Conservation (phyloP, 2,329 filamentous ascomycete species). For the Aureobasidium sp. region DNA sequence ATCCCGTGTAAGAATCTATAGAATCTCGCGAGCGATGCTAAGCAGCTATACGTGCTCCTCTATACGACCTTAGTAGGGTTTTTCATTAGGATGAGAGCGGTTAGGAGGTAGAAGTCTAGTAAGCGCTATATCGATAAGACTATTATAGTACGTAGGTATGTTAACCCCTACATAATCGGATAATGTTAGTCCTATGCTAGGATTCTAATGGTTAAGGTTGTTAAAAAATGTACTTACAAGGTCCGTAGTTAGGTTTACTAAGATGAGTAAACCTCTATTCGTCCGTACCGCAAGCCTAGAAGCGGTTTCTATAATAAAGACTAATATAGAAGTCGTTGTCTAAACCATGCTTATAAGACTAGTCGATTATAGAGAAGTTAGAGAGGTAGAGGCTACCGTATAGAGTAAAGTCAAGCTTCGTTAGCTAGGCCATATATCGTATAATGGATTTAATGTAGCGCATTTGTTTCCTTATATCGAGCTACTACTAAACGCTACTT, state of each 20-base stretch:
- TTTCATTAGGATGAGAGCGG: neutral
- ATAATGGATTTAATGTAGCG: slow-evolving; percentile 8
- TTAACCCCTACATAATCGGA: neutral
- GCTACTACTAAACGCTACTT: slow-evolving; percentile 20
- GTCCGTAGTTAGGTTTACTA: neutral
- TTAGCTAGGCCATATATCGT: slow-evolving; percentile 1
- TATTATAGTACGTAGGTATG: slow-evolving; percentile 1
- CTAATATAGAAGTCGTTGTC: slow-evolving; percentile 10
- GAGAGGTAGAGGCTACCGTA: slow-evolving; percentile 12
- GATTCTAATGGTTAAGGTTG: neutral
- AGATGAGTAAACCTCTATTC: neutral
- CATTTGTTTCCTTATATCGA: slow-evolving; percentile 1
- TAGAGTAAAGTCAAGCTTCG: slow-evolving; percentile 5
- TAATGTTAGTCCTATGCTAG: neutral
- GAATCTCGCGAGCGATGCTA: neutral
- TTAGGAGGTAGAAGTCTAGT: neutral
- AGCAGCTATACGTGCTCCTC: neutral
- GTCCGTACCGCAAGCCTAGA: neutral
- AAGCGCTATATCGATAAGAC: slow-evolving; percentile 12
- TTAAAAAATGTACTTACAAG: slow-evolving; percentile 2
- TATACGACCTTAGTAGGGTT: neutral
- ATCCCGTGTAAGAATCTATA: neutral
- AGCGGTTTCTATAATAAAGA: slow-evolving; percentile 4
- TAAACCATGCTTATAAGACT: neutral
- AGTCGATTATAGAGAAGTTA: neutral